Percentiles rank a stretch among this genome's conserved stretches.
Evolutionary conservation across 768 basidiomycete genomes (phyloP).

Genomic region (Hypholoma sublateritium): DNA sequence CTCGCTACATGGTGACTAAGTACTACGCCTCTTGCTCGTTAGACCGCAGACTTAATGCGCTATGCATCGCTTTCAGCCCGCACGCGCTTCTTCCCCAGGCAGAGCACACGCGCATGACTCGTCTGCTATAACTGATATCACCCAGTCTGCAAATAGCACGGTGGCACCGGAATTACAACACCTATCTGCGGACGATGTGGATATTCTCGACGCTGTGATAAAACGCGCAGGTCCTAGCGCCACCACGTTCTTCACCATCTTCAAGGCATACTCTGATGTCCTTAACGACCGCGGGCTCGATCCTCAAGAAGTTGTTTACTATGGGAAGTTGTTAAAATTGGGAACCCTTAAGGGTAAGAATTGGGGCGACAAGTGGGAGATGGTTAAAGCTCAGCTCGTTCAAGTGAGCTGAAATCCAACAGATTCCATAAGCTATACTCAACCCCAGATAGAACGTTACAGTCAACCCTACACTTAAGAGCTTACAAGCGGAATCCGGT

Average conservation of each 20-base stretch:
- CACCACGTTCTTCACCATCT: constrained; percentile 76
- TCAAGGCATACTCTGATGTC: constrained; percentile 84
- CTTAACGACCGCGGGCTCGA: constrained; percentile 75
- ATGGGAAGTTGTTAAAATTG: constrained; percentile 79
- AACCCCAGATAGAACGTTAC: not conserved
- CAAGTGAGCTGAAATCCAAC: constrained; percentile 24
- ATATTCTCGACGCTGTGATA: constrained; percentile 76
- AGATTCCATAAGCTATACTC: not conserved
- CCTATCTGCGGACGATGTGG: constrained; percentile 57
- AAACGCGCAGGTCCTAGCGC: constrained; percentile 63
- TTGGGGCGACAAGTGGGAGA: constrained; percentile 83
- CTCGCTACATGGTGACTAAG: not conserved
- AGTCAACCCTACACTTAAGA: constrained; percentile 9
- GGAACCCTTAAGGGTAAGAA: constrained; percentile 77
- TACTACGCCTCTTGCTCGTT: no score
- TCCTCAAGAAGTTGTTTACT: constrained; percentile 77
- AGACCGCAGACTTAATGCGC: not conserved
- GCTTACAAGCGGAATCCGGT: constrained; percentile 14
- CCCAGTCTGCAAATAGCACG: constrained; percentile 37
- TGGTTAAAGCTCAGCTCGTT: constrained; percentile 59
- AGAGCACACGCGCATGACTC: constrained; percentile 17
- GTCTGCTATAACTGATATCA: constrained; percentile 17
- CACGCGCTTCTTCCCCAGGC: constrained; percentile 47
- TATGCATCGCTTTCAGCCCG: constrained; percentile 49
- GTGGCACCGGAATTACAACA: constrained; percentile 51